Evolutionary conservation across 192 early-diverging fungal genomes (phyloP), one percentile per base, ranked within the genome.

Genomic region (Lobosporangium transversale): DNA sequence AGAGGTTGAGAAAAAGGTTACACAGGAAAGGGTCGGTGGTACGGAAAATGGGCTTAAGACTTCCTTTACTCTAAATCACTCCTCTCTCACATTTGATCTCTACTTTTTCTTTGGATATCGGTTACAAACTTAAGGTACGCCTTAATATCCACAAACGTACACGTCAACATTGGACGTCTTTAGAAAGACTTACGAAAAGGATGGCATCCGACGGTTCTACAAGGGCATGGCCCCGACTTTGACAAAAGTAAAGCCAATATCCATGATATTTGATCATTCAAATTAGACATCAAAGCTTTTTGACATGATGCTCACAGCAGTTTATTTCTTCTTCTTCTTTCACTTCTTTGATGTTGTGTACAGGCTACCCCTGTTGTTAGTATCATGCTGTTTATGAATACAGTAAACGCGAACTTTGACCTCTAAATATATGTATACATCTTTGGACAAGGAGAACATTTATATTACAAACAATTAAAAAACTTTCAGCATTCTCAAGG

Each of bases 91-190:
- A n/a, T n/a, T n/a, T n/a, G n/a, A n/a, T n/a, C n/a, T n/a, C n/a
- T n/a, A n/a, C n/a, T n/a, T n/a, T n/a, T n/a, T n/a, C n/a, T n/a
- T n/a, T n/a, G n/a, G n/a, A n/a, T n/a, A n/a, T 62, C 90, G 91
- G 78, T 66, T 94, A 57, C 92, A 94, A 83, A 89, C 91, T 14
- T 91, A 94, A 70, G 91, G 91, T 14, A 93, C 91, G 4, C 85
- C 89, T 11, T 85, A 85, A 21, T 90, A 94, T 67, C 91, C 92
- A 35, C 78, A 86, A 48, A 75, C 67, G 20, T 94, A 94, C 68
- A 87, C 83, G 15, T 83, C 80, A 12, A 84, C 83, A 17, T 76
- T 84, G 53, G 91, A 94, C 76, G 88, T 81, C 17, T 81, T 87
- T 30, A 67, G 80, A 30, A 87, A 87, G 60, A 91, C 89, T 14